Percentiles rank a stretch among this genome's conserved stretches.
phyloP scores from a whole-genome alignment of 345 rosid genomes.

The Populus ilicifolia region DNA sequence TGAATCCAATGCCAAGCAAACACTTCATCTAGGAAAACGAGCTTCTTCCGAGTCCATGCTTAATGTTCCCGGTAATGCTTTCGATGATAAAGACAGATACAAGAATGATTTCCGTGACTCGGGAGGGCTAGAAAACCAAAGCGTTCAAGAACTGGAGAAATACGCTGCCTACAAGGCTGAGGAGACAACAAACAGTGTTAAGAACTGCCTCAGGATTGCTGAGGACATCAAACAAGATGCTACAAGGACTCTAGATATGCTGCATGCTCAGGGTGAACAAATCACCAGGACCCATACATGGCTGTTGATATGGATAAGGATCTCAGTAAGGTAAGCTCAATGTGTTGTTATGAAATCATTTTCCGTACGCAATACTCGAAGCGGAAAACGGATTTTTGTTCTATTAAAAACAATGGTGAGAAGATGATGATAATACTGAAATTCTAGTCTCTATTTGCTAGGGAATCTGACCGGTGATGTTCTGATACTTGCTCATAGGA shows the following conservation, averaged over 20 bases:
- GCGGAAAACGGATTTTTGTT: background rate
- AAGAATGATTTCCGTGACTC: constrained; percentile 25
- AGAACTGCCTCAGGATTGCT: constrained; percentile 25
- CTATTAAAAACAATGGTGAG: background rate
- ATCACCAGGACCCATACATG: constrained; percentile 28
- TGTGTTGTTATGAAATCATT: background rate
- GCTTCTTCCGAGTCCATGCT: constrained; percentile 22
- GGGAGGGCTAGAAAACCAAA: constrained; percentile 27
- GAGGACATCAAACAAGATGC: constrained; percentile 27
- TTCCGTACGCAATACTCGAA: background rate
- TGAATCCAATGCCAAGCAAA: constrained; percentile 13
- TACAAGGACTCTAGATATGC: constrained; percentile 28
- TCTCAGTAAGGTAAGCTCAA: constrained; percentile 18
- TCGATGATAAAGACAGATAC: constrained; percentile 11
- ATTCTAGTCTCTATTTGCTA: background rate
- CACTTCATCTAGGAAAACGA: background rate
- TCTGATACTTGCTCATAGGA: too few relatives aligned
- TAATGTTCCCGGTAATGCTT: background rate
- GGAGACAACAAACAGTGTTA: constrained; percentile 24
- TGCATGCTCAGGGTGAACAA: constrained; percentile 34
- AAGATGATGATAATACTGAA: background rate
- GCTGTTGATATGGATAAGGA: constrained; percentile 34
- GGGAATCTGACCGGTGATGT: too few relatives aligned
- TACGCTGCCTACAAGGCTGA: constrained; percentile 28
- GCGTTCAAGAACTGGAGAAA: constrained; percentile 30